Percentiles rank a stretch among this genome's conserved stretches.
phyloP scores from a whole-genome alignment of 2,329 filamentous ascomycete genomes.

The Ophiostoma perfectum region DNA sequence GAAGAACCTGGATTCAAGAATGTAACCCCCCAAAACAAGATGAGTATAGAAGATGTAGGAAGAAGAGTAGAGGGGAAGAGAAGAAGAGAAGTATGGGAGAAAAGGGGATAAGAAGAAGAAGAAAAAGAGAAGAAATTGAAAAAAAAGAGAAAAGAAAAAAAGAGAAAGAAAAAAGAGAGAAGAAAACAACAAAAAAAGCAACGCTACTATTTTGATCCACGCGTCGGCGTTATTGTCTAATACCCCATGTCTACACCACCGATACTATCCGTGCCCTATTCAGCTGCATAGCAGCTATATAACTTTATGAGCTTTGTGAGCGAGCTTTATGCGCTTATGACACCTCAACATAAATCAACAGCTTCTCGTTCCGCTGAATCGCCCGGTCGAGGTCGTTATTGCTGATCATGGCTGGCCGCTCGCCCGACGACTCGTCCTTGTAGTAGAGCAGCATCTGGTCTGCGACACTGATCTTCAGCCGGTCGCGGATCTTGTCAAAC shows the following conservation, averaged over 20 bases:
- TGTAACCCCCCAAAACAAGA: constrained; percentile 4
- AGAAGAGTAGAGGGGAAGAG: constrained; percentile 11
- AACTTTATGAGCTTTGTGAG: too few relatives aligned
- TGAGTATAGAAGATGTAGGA: constrained; percentile 9
- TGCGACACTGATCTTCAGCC: constrained; percentile 64
- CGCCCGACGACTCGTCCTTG: constrained; percentile 73
- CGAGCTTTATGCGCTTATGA: constrained; percentile 31
- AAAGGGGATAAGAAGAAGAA: neutral
- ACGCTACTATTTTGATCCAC: constrained; percentile 6
- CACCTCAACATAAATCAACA: constrained; percentile 67
- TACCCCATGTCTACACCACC: neutral
- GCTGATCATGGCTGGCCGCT: constrained; percentile 68
- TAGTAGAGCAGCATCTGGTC: constrained; percentile 77
- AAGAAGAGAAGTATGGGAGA: constrained; percentile 11
- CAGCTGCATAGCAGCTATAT: too few relatives aligned
- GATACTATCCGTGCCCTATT: too few relatives aligned
- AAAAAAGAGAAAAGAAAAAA: neutral
- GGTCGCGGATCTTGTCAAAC: constrained; percentile 76
- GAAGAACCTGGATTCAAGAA: neutral
- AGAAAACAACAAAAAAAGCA: neutral
- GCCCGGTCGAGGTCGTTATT: constrained; percentile 78
- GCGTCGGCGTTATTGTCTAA: constrained; percentile 9
- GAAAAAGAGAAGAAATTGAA: neutral
- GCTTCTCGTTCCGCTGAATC: constrained; percentile 77
- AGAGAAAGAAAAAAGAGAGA: neutral